Evolutionary conservation across 2,329 filamentous ascomycete species (phyloP).

Genomic region (Hypoxylon sp.): DNA sequence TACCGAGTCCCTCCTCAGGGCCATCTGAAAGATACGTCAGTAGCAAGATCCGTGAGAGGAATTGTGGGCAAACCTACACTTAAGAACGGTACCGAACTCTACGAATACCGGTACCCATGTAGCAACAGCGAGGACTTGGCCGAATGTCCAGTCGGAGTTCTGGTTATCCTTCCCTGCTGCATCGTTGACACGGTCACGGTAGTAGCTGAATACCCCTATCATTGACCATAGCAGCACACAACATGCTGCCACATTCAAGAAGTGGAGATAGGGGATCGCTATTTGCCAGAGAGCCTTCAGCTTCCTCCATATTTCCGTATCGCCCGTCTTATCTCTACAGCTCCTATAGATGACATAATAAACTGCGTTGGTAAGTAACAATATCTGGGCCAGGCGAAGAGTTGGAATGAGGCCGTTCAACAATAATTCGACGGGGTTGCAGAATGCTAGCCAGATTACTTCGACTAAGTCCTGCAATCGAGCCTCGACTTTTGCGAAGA

Average conservation of each 20-base stretch:
- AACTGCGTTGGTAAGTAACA: slow-evolving; percentile 13
- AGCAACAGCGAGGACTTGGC: slow-evolving; percentile 51
- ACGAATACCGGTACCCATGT: slow-evolving; percentile 51
- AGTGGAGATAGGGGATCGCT: slow-evolving; percentile 22
- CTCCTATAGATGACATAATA: slow-evolving; percentile 22
- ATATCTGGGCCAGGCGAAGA: slow-evolving; percentile 15
- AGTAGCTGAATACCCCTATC: slow-evolving; percentile 47
- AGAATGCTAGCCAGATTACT: slow-evolving; percentile 10
- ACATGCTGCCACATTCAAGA: slow-evolving; percentile 39
- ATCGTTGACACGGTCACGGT: slow-evolving; percentile 39
- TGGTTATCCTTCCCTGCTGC: slow-evolving; percentile 38
- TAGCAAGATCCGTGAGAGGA: neutral
- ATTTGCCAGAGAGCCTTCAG: slow-evolving; percentile 8
- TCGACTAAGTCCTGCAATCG: slow-evolving; percentile 11
- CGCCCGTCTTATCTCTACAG: slow-evolving; percentile 13
- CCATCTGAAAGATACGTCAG: slow-evolving; percentile 24
- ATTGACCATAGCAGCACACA: slow-evolving; percentile 49
- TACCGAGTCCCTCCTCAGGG: slow-evolving; percentile 21
- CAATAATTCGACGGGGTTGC: neutral
- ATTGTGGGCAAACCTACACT: slow-evolving; percentile 43
- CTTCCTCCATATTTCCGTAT: slow-evolving; percentile 1
- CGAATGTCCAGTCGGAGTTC: slow-evolving; percentile 51
- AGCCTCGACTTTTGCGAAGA: neutral
- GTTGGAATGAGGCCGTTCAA: slow-evolving; percentile 3
- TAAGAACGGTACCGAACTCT: slow-evolving; percentile 47